These are phyloP conservation scores for Bolboschoenus planiculmis DNA, from an alignment of 176 grass and related monocot species.

Conservation along the genomic window DNA sequence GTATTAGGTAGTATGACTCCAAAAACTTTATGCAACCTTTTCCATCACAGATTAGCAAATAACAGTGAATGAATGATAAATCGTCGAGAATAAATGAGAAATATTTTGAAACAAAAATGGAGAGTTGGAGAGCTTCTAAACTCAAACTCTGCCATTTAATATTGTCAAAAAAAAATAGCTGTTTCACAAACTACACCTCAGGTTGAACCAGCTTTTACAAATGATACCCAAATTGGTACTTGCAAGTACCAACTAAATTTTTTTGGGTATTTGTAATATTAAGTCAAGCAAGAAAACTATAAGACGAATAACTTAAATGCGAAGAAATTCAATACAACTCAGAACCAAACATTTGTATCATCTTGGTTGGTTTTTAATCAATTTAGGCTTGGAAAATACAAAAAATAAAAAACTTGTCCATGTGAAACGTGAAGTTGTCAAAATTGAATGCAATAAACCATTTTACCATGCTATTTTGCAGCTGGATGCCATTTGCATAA, in stretches of 20 bases:
- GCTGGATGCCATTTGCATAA: background rate
- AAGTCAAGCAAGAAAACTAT: background rate
- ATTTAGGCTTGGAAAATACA: slow-evolving; percentile 3
- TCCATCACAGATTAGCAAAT: slow-evolving; percentile 4
- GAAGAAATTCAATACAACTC: background rate
- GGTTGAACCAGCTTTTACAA: background rate
- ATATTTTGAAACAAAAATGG: background rate
- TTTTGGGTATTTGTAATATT: slow-evolving; percentile 1
- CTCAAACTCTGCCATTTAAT: background rate
- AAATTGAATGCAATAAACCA: background rate
- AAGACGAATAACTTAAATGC: background rate
- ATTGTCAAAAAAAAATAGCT: background rate
- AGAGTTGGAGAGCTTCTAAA: background rate
- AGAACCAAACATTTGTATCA: background rate
- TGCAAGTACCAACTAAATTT: background rate
- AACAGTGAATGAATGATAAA: background rate
- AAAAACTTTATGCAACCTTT: slow-evolving; percentile 92
- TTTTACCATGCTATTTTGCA: background rate
- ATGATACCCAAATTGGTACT: background rate
- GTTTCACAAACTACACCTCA: background rate
- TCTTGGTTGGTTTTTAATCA: background rate
- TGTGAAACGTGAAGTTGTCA: background rate
- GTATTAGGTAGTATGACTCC: slow-evolving; percentile 93
- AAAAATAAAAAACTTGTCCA: background rate
- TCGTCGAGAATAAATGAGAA: background rate